phyloP scores from a whole-genome alignment of 345 rosid genomes.

The Stellera chamaejasme region DNA sequence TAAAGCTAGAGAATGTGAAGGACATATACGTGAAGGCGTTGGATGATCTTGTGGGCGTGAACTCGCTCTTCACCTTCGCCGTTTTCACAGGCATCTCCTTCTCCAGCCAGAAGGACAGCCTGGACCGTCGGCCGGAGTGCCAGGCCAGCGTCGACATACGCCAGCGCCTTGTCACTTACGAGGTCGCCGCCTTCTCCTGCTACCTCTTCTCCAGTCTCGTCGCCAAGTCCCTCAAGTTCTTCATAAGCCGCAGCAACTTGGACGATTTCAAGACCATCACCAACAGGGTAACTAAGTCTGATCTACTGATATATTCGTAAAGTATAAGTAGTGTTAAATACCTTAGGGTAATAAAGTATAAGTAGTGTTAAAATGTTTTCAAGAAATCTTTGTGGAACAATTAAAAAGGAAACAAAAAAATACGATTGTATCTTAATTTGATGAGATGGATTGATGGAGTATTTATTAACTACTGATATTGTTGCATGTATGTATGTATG shows the following conservation, averaged over 20 bases:
- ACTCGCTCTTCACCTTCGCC: conserved; percentile 32
- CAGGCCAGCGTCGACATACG: not conserved
- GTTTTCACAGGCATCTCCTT: conserved; percentile 30
- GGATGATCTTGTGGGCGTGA: conserved; percentile 30
- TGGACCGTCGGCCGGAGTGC: conserved; percentile 17
- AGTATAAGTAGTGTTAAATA: too few species aligned
- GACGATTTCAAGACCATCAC: not conserved
- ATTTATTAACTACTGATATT: too few species aligned
- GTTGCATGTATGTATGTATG: too few species aligned
- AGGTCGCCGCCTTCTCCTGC: conserved; percentile 26
- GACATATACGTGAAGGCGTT: conserved; percentile 12
- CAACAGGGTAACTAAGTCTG: not conserved
- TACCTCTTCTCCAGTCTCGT: conserved; percentile 32
- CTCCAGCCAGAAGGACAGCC: conserved; percentile 5
- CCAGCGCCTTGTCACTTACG: conserved; percentile 19
- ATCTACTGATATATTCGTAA: too few species aligned
- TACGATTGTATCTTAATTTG: too few species aligned
- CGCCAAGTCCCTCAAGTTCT: conserved; percentile 28
- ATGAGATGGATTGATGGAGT: too few species aligned
- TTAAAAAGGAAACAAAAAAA: too few species aligned
- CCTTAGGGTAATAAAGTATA: too few species aligned
- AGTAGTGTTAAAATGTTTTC: too few species aligned
- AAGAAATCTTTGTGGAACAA: too few species aligned
- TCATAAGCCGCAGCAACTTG: conserved; percentile 7
- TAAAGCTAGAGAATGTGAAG: not conserved